These are phyloP conservation scores for Salvia miltiorrhiza DNA, from an alignment of 257 asterid genomes.

Conservation along the genomic window DNA sequence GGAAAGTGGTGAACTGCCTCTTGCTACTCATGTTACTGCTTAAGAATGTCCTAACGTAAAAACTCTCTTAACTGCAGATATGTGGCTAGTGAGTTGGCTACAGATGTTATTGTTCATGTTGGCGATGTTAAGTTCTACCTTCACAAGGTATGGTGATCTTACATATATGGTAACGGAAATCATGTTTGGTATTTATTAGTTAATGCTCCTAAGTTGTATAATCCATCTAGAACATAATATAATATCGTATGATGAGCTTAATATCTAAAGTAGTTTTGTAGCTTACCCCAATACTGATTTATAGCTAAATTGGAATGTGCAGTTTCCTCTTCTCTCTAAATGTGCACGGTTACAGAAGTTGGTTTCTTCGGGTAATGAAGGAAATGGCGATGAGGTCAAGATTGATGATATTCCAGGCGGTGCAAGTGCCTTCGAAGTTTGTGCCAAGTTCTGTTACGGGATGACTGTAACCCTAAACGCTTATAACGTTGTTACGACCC, in stretches of 20 bases:
- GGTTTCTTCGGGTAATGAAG: constrained; percentile 54
- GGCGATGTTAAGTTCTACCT: constrained; percentile 79
- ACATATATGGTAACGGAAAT: not conserved
- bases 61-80: constrained; percentile 46
- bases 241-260: not conserved
- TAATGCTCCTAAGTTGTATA: not conserved
- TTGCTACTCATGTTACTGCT: not conserved
- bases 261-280: not conserved
- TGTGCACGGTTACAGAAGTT: constrained; percentile 68
- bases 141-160: constrained; percentile 69
- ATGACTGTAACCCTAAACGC: constrained; percentile 88
- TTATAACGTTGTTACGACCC: constrained; percentile 65
- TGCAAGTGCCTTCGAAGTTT: constrained; percentile 68
- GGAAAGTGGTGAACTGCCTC: not conserved
- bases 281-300: constrained; percentile 15
- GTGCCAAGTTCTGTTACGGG: constrained; percentile 91
- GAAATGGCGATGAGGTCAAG: constrained; percentile 55
- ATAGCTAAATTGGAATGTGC: constrained; percentile 20
- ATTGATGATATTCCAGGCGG: constrained; percentile 90
- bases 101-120: constrained; percentile 61
- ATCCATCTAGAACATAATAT: too few relatives aligned
- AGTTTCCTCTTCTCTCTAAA: constrained; percentile 95
- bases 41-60: not conserved
- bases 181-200: not conserved
- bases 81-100: constrained; percentile 81